Base-by-base conservation (phyloP, 2,329 filamentous ascomycete genomes). In the Aspergillaceae sp. region DNA sequence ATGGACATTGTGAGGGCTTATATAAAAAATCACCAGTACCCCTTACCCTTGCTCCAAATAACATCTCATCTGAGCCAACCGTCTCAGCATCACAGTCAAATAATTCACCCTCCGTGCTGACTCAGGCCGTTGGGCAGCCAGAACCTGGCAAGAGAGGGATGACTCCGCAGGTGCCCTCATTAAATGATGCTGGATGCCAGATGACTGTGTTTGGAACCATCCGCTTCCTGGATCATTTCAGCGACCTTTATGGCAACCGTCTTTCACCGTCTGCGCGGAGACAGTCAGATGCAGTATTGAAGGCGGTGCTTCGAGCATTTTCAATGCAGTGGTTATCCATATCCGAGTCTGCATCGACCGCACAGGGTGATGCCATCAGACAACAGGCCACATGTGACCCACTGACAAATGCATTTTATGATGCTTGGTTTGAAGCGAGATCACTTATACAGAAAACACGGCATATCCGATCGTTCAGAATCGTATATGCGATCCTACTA, bases 271-370 rank as follows among this genome's bases (percentile, higher is more conserved):
- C 34, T 19, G 50, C 47, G 2, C 47, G 46, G 32, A 53, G 29
- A 40, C 46, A 50, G 40, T 56, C 56, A 2, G 55, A 60, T 30
- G 41, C 42, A n/a, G 44, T 48, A 2, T 40, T 59, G 7, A 55
- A 54, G 29, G 53, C 54, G 4, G 53, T 51, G 0, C 37, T 58
- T 6, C 48, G 48, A 32, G 41, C 35, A 29, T 58, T 56, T 7
- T 48, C 54, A 2, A 38, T 58, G 9, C 56, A 58, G 30, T 58
- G 56, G 53, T 33, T 56, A 5, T 42, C 55, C 4, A 41, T 38
- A 27, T 7, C 29, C 11, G 34, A 34, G 33, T 5, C 7, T 10
- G n/a, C 8, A 34, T 34, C 33, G n/a, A 34, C 33, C 5, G 3
- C 8, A 4, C 4, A 4, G 9, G 33, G 26, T 36, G 26, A 1